A percentile compares a stretch with the other conserved stretches of the same genome.
Conservation (phyloP, 257 asterid species). For the Haberlea rhodopensis region DNA sequence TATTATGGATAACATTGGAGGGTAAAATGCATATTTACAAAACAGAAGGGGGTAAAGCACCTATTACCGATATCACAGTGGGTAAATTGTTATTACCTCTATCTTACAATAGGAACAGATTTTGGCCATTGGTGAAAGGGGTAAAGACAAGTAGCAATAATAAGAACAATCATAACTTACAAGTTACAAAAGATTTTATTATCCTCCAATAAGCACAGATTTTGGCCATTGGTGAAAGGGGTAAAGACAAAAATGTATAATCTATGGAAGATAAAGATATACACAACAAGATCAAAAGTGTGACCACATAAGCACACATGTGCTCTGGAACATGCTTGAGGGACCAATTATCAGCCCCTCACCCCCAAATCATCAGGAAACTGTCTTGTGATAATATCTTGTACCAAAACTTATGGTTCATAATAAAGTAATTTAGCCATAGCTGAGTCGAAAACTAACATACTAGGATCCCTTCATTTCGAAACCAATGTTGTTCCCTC, state of each 20-base stretch:
- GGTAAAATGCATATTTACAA: no score
- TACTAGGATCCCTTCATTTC: background rate
- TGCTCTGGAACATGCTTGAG: slow-evolving; percentile 26
- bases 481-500: background rate
- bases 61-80: no score
- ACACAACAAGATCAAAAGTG: slow-evolving; percentile 30
- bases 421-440: no score
- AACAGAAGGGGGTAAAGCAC: no score
- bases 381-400: slow-evolving; percentile 15
- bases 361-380: background rate
- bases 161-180: no score
- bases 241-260: background rate
- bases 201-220: background rate
- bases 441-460: background rate
- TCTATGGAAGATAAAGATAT: background rate
- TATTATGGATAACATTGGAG: no score
- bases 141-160: no score
- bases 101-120: no score
- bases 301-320: slow-evolving; percentile 32
- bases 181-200: background rate
- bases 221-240: background rate
- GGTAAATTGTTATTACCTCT: no score
- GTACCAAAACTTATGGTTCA: background rate
- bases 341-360: slow-evolving; percentile 21
- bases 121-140: no score